A percentile compares a stretch with the other conserved stretches of the same genome.
These are phyloP conservation scores for Edaphochlamys debaryana DNA, from an alignment of 139 green algal genomes.

Conservation along the genomic window DNA sequence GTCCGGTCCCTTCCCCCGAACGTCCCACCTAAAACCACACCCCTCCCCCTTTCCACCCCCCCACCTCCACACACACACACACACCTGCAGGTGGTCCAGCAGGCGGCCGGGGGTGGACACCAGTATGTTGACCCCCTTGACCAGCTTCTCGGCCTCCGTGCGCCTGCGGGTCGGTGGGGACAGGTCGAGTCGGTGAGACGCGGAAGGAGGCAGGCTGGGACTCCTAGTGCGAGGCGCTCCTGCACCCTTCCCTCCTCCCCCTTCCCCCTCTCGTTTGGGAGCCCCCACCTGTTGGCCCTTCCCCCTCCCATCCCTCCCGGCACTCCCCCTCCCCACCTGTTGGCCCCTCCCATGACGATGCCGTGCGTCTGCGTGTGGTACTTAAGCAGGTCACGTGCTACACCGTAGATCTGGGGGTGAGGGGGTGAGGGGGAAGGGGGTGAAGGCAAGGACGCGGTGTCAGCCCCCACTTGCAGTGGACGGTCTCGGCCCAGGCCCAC, in stretches of 20 bases:
- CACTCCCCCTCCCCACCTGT: conserved; percentile 76
- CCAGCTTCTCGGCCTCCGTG: conserved; percentile 93
- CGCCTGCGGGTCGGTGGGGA: conserved; percentile 56
- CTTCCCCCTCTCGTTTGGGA: too few species aligned
- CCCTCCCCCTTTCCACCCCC: not conserved
- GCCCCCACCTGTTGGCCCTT: not conserved
- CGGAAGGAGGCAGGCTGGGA: too few species aligned
- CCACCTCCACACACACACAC: not conserved
- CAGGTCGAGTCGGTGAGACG: too few species aligned
- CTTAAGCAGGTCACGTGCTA: conserved; percentile 93
- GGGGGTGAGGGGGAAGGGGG: not conserved
- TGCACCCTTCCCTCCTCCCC: too few species aligned
- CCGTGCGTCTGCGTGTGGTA: conserved; percentile 95
- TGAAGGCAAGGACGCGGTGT: too few species aligned
- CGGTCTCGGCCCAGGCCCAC: too few species aligned
- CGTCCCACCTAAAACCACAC: not conserved
- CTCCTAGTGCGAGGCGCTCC: too few species aligned
- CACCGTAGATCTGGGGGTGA: conserved; percentile 87
- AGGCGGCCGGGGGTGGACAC: conserved; percentile 95
- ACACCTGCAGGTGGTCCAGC: conserved; percentile 93
- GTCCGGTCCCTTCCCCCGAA: too few species aligned
- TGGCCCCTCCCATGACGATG: conserved; percentile 98
- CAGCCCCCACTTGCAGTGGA: too few species aligned
- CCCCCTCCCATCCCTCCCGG: not conserved
- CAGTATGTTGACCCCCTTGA: conserved; percentile 96